Evolutionary conservation across 306 rosid species (phyloP).

Genomic region (Quercus parvula): DNA sequence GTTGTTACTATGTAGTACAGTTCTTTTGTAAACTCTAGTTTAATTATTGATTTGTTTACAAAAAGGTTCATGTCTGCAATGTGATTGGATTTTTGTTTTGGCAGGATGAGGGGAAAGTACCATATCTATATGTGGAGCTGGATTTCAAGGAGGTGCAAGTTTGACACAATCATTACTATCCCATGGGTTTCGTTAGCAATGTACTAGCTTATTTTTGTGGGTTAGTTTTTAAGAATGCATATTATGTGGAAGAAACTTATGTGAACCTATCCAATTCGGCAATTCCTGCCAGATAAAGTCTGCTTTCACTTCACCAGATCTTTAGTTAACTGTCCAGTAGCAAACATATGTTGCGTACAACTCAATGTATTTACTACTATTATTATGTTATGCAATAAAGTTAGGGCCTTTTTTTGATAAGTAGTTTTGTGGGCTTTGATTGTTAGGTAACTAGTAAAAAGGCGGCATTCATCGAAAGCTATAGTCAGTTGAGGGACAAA

Average conservation of each 20-base stretch:
- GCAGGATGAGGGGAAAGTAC: constrained; percentile 89
- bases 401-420: background rate
- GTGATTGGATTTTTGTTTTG: constrained; percentile 15
- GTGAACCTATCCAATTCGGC: background rate
- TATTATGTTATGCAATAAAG: background rate
- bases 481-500: constrained; percentile 65
- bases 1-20: background rate
- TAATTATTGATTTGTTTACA: background rate
- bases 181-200: constrained; percentile 17
- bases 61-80: background rate
- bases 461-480: constrained; percentile 69
- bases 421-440: constrained; percentile 12
- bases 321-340: constrained; percentile 4
- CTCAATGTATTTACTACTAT: background rate
- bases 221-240: constrained; percentile 9
- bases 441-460: constrained; percentile 83
- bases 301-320: constrained; percentile 2
- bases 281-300: background rate
- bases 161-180: constrained; percentile 10
- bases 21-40: background rate
- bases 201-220: constrained; percentile 8
- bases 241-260: constrained; percentile 15
- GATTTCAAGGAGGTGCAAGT: constrained; percentile 86
- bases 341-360: constrained; percentile 1
- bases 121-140: constrained; percentile 78